Evolutionary conservation across 192 early-diverging fungal genomes (phyloP), one percentile per base, ranked within the genome.

Genomic region (Diversispora epigaea): DNA sequence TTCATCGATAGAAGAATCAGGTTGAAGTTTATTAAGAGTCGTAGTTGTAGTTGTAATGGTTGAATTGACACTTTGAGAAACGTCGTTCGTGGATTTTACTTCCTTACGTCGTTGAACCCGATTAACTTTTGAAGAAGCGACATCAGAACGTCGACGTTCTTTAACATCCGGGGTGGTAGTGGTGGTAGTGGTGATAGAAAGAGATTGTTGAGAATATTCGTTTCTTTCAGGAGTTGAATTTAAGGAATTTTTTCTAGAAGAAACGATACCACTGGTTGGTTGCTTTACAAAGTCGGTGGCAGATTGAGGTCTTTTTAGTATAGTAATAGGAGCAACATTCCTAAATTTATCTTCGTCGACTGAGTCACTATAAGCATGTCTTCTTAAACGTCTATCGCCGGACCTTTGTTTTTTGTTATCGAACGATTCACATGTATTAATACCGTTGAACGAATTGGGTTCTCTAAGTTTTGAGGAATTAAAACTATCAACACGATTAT

Each of bases 41-140:
- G 12, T 45, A 17, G 40, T 6, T 17, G 22, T 44, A 17, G 22
- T 44, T 64, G 22, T 43, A 14, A 40, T 7, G 12, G 3, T 17
- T 17, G 50, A 52, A 3, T 52, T 17, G 17, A 11, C 4, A 52
- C 11, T 1, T 11, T 52, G 50, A 17, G 17, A 52, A 52, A 52
- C 10, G 4, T 17, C 50, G 17, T 11, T 17, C 40, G 56, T 70
- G 19, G 81, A 73, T 11, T 54, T 79, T 57, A 81, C 71, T n/a
- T 86, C 85, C 47, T 80, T 86, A 50, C 83, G 80, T 44, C 81
- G 80, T 55, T 84, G 82, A n/a, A 74, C 74, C 32, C 82, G 73
- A 57, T 84, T 82, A 32, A 77, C 72, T 71, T 83, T 86, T 8
- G 83, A 77, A 11, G 80, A 76, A 5, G 66, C 10, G 12, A 64